Base-by-base conservation (phyloP, 2,329 filamentous ascomycete genomes). In the Exophiala bonariae region DNA sequence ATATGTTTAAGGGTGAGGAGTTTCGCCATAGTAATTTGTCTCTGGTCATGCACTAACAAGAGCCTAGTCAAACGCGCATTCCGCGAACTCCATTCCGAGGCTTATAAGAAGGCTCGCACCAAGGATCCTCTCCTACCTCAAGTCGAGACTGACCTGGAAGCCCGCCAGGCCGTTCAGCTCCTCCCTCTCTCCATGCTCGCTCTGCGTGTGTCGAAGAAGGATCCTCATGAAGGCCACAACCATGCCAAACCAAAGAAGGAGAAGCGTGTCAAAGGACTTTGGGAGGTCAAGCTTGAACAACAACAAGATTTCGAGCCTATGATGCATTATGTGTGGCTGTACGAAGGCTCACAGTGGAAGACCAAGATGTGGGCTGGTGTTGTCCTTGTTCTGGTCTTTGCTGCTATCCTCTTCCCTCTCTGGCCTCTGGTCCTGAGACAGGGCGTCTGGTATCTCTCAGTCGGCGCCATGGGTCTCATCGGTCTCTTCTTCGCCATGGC, bases 401-500 rank as follows among this genome's bases (percentile, higher is more conserved):
- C 87, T 11, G 76, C 96, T 18, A 91, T 99, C 50, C 82, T 96
- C 63, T 99, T 99, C 75, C 93, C 93, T 8, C 80, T 99, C 47
- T 99, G 93, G 93, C 93, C 93, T 1, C 79, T 96, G 54, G 83
- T 89, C 66, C 75, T 99, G 71, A 82, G 93, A 61, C 84, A 93
- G 60, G 93, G 92, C 43, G 93, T 97, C 39, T 99, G 95, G 87
- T 97, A 99, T 69, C 77, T 97, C 33, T 93, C 87, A 68, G 96
- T 96, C 83, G 92, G 86, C 50, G 87, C 95, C 79, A 78, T 99
- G 56, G 86, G 89, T 34, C 76, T 97, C 22, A 81, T 99, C 36
- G 93, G 88, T 46, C 73, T 96, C 40, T 99, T 99, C 82, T 97
- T 99, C 70, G 82, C 83, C 63, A 97, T 99, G 93, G 87, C 92